phyloP scores from a whole-genome alignment of 164 flowering plant species.

The Vitis cinerea region DNA sequence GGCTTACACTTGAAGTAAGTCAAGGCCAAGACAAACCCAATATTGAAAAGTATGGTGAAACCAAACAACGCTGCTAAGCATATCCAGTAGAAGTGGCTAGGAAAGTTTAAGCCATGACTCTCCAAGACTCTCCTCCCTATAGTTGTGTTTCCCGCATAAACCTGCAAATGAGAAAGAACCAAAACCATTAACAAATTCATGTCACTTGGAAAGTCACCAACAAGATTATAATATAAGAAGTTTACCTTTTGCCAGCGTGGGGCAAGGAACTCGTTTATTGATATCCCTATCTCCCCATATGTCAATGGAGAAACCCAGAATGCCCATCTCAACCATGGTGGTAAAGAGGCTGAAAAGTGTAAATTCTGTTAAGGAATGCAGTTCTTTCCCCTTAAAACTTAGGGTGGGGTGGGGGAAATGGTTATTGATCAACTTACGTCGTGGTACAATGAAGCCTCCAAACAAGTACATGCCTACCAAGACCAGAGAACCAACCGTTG shows the following conservation, averaged over 20 bases:
- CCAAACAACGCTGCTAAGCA: conserved; percentile 51
- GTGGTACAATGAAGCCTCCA: conserved; percentile 61
- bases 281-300: conserved; percentile 43
- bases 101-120: conserved; percentile 33
- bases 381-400: background rate
- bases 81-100: conserved; percentile 48
- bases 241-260: conserved; percentile 56
- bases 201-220: background rate
- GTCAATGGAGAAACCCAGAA: conserved; percentile 55
- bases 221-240: background rate
- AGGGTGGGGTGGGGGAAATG: background rate
- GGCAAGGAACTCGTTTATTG: conserved; percentile 52
- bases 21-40: conserved; percentile 45
- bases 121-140: conserved; percentile 24
- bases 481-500: conserved; percentile 36
- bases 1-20: conserved; percentile 42
- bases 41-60: conserved; percentile 35
- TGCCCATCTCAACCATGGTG: conserved; percentile 51
- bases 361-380: background rate
- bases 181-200: background rate
- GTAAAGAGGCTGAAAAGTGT: conserved; percentile 38
- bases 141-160: conserved; percentile 22
- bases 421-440: conserved; percentile 30
- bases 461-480: conserved; percentile 35
- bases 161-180: conserved; percentile 19